phyloP scores from a whole-genome alignment of 345 rosid genomes.

The Brassica juncea region DNA sequence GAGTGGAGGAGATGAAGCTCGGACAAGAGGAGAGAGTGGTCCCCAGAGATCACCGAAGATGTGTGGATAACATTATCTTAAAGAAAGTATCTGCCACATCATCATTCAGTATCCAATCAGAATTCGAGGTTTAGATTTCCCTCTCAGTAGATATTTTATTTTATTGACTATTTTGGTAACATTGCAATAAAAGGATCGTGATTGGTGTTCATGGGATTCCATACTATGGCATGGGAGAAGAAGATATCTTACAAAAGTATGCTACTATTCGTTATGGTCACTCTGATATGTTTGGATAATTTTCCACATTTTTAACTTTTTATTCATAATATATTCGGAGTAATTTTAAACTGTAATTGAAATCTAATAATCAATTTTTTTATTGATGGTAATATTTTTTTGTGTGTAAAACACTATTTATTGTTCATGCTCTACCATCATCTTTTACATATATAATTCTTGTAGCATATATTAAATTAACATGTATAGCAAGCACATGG shows the following conservation, averaged over 20 bases:
- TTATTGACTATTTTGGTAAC: neutral
- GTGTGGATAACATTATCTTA: constrained; percentile 68
- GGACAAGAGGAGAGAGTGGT: constrained; percentile 27
- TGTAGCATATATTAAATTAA: neutral
- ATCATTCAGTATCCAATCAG: constrained; percentile 56
- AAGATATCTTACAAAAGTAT: neutral
- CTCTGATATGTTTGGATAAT: constrained; percentile 11
- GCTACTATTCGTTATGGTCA: constrained; percentile 19
- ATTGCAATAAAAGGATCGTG: constrained; percentile 19
- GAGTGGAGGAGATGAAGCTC: constrained; percentile 33
- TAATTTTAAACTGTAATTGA: neutral
- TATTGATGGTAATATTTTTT: neutral
- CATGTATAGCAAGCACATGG: neutral
- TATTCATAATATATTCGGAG: neutral
- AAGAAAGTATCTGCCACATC: constrained; percentile 55
- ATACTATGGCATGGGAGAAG: constrained; percentile 25
- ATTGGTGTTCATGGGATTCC: constrained; percentile 38
- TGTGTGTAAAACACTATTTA: neutral
- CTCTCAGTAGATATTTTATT: constrained; percentile 30
- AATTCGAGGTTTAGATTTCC: constrained; percentile 59
- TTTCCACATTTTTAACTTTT: neutral
- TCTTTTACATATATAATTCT: neutral
- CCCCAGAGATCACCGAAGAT: constrained; percentile 34
- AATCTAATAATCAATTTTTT: neutral
- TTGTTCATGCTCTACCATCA: neutral